phyloP scores from a whole-genome alignment of 768 basidiomycete genomes.

The Dioszegia aurantiaca region DNA sequence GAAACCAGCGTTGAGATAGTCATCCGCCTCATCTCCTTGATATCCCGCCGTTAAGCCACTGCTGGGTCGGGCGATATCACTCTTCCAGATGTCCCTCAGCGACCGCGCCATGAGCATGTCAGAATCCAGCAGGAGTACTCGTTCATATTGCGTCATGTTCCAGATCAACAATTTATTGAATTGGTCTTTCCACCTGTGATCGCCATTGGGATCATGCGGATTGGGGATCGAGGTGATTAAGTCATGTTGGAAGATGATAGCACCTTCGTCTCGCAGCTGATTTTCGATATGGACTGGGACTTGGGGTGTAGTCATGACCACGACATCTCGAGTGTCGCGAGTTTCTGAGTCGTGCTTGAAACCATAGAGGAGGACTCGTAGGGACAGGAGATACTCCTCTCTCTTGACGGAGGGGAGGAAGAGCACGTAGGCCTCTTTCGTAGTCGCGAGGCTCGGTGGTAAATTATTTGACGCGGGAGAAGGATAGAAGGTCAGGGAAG shows the following conservation, averaged over 20 bases:
- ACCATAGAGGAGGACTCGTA: constrained; percentile 25
- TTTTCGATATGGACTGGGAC: constrained; percentile 14
- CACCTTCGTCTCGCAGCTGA: constrained; percentile 21
- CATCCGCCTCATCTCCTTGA: background rate
- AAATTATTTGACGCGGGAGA: no score
- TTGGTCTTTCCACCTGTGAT: constrained; percentile 19
- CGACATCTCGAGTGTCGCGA: constrained; percentile 20
- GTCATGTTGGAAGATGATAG: constrained; percentile 9
- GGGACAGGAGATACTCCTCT: constrained; percentile 15
- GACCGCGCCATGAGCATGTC: constrained; percentile 21
- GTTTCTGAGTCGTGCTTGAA: constrained; percentile 25
- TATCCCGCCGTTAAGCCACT: background rate
- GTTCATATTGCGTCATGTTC: constrained; percentile 23
- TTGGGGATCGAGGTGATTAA: constrained; percentile 24
- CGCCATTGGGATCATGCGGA: constrained; percentile 2
- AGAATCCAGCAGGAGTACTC: constrained; percentile 22
- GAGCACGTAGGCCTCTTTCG: constrained; percentile 31
- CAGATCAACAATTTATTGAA: constrained; percentile 32
- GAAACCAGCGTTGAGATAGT: background rate
- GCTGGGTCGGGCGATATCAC: background rate
- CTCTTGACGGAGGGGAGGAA: constrained; percentile 22
- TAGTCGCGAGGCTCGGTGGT: no score
- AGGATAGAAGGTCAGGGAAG: no score
- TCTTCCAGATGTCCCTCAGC: constrained; percentile 25
- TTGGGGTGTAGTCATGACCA: constrained; percentile 24